Conservation (phyloP, 345 rosid species). For the Citrus trifoliata region DNA sequence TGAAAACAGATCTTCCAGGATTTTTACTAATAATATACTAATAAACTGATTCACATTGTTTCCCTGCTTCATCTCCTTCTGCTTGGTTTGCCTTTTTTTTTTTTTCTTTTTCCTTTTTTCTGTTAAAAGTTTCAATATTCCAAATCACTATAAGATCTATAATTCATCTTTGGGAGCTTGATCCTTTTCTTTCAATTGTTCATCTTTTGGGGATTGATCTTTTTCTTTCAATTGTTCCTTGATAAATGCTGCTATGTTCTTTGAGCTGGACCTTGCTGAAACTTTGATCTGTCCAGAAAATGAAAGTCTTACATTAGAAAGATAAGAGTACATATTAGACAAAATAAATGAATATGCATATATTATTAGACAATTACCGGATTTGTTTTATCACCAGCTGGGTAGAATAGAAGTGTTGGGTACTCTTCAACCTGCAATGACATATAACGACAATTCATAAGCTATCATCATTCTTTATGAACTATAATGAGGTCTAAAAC, state of each 20-base stretch:
- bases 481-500: not conserved
- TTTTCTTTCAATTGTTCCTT: constrained; percentile 43
- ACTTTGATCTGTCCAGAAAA: constrained; percentile 47
- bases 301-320: constrained; percentile 14
- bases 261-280: constrained; percentile 50
- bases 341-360: not conserved
- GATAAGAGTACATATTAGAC: not conserved
- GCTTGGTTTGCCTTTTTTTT: not conserved
- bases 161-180: constrained; percentile 51
- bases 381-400: constrained; percentile 52
- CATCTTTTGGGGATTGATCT: constrained; percentile 29
- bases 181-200: constrained; percentile 38
- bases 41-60: constrained; percentile 7
- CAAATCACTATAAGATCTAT: constrained; percentile 25
- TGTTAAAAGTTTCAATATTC: not conserved
- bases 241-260: constrained; percentile 51
- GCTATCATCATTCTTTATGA: not conserved
- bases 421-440: constrained; percentile 61
- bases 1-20: constrained; percentile 4
- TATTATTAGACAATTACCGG: constrained; percentile 42
- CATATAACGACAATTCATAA: not conserved
- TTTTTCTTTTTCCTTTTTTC: not conserved
- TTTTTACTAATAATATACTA: not conserved
- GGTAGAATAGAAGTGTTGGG: constrained; percentile 64
- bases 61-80: not conserved